Conservation (phyloP, 148 eudicot species). For the Rhododendron molle region DNA sequence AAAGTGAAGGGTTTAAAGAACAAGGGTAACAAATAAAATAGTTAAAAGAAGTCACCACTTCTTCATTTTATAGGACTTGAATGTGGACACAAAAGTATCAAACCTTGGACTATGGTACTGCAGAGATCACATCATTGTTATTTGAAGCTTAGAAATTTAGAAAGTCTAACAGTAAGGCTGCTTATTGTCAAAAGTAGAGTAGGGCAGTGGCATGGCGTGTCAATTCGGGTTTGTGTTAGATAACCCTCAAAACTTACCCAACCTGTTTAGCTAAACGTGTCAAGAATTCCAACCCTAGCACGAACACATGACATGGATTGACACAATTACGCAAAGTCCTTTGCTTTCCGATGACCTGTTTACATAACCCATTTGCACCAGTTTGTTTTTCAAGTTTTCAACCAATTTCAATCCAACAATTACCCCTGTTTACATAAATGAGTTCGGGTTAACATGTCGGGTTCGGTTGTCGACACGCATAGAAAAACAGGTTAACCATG, state of each 20-base stretch:
- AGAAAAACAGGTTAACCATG: too few species aligned
- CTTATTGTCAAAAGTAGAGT: too few species aligned
- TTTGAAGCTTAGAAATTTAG: not conserved
- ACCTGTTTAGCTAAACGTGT: not conserved
- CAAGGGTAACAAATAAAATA: too few species aligned
- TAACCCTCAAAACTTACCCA: not conserved
- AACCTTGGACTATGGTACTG: not conserved
- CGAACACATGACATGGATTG: too few species aligned
- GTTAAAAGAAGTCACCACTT: not conserved
- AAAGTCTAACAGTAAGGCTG: too few species aligned
- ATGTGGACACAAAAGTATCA: not conserved
- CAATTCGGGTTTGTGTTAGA: too few species aligned
- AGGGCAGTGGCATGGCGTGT: not conserved
- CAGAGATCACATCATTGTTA: not conserved
- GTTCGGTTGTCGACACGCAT: too few species aligned
- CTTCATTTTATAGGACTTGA: not conserved
- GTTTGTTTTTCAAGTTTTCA: not conserved
- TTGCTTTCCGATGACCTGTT: too few species aligned
- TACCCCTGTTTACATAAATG: not conserved
- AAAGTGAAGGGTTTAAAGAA: too few species aligned
- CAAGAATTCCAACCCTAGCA: too few species aligned
- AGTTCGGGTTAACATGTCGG: not conserved
- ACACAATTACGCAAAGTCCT: too few species aligned
- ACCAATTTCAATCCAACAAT: not conserved
- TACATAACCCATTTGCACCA: too few species aligned